Conservation (phyloP, 805 yeast species). For the Komagataella populi region DNA sequence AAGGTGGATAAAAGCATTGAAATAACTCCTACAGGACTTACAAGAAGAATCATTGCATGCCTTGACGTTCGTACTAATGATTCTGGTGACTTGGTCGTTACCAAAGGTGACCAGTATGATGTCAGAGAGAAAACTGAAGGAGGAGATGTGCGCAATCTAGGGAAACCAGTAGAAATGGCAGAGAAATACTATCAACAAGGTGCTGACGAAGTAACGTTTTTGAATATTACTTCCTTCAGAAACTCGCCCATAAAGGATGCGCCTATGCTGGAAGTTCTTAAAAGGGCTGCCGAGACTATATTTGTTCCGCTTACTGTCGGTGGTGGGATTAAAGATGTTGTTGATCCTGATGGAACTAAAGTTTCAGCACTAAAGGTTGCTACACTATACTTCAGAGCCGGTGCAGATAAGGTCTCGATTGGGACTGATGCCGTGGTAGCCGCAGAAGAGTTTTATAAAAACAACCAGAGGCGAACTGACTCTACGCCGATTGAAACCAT, state of each 20-base stretch:
- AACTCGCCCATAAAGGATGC: constrained; percentile 86
- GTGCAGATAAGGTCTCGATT: constrained; percentile 96
- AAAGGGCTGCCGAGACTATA: constrained; percentile 71
- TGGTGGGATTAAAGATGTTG: constrained; percentile 89
- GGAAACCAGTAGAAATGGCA: constrained; percentile 94
- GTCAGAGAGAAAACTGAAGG: constrained; percentile 65
- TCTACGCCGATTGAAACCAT: constrained; percentile 86
- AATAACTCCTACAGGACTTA: constrained; percentile 39
- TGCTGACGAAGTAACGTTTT: constrained; percentile 92
- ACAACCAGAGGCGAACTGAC: constrained; percentile 50
- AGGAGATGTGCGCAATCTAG: constrained; percentile 75
- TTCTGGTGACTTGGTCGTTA: constrained; percentile 88
- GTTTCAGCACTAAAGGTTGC: constrained; percentile 89
- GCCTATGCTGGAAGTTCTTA: constrained; percentile 89
- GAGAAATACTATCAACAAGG: constrained; percentile 85
- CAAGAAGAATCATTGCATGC: constrained; percentile 91
- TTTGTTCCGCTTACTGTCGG: constrained; percentile 98
- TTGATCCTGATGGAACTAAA: constrained; percentile 69
- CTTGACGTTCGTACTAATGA: constrained; percentile 95
- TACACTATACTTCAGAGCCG: constrained; percentile 80
- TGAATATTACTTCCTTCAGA: constrained; percentile 91
- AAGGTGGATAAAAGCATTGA: constrained; percentile 8
- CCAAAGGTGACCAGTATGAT: constrained; percentile 97
- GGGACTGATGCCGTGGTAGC: constrained; percentile 96
- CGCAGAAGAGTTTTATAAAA: constrained; percentile 67